These are phyloP conservation scores for Chaetomium sp. DNA, from an alignment of 2,329 filamentous ascomycete genomes.

Conservation along the genomic window DNA sequence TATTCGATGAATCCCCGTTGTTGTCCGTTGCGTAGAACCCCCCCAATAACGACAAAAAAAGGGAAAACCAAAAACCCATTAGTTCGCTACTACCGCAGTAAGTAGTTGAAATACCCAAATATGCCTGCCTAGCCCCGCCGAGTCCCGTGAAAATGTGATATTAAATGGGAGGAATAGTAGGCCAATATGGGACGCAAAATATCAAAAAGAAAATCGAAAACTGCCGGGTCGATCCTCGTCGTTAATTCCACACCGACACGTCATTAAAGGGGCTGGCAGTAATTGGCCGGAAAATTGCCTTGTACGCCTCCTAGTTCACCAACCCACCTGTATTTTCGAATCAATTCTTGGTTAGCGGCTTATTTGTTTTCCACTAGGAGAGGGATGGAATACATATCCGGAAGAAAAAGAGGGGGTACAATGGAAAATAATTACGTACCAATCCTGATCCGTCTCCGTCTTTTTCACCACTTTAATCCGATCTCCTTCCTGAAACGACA, in stretches of 20 bases:
- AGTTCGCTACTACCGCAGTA: no score
- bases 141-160: no score
- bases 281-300: constrained; percentile 79
- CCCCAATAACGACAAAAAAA: no score
- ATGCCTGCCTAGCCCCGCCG: no score
- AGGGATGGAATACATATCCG: not conserved
- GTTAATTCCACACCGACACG: not conserved
- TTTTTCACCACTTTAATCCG: constrained; percentile 70
- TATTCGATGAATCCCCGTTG: no score
- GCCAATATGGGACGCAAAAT: no score
- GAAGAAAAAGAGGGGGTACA: not conserved
- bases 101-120: no score
- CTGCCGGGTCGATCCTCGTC: not conserved
- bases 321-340: constrained; percentile 50
- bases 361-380: not conserved
- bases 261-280: constrained; percentile 42
- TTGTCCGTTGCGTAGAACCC: no score
- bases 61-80: no score
- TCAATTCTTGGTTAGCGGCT: not conserved
- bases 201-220: no score
- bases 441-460: constrained; percentile 74
- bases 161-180: no score
- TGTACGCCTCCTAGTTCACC: constrained; percentile 63
- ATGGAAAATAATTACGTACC: constrained; percentile 34
- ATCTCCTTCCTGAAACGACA: constrained; percentile 71